Conservation (phyloP, 441 rosid genomes). For the Populus hybrid region DNA sequence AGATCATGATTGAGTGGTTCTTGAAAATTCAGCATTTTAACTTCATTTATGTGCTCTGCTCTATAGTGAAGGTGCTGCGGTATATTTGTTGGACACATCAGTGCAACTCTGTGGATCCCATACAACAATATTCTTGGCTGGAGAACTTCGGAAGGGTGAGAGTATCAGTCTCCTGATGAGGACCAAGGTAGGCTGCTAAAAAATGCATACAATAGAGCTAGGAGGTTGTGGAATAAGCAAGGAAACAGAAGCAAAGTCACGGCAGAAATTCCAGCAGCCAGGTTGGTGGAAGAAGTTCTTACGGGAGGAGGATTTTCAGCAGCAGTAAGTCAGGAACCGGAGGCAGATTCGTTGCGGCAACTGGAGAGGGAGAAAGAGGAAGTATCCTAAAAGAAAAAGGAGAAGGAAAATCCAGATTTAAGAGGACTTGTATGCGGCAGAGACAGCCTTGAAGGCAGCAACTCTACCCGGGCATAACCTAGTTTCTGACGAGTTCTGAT, state of each 20-base stretch:
- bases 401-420: no score
- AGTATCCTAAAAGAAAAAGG: no score
- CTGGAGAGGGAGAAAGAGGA: no score
- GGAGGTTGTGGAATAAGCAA: background rate
- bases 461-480: no score
- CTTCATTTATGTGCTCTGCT: conserved; percentile 26
- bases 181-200: background rate
- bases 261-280: background rate
- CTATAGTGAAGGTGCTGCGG: conserved; percentile 80
- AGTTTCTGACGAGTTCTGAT: no score
- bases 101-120: conserved; percentile 54
- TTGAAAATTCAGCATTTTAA: background rate
- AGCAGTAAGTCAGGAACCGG: no score
- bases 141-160: conserved; percentile 79
- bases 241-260: background rate
- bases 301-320: background rate
- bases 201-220: background rate
- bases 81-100: conserved; percentile 68
- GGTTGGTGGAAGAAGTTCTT: background rate
- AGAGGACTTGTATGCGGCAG: no score
- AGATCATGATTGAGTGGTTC: background rate
- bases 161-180: conserved; percentile 1
- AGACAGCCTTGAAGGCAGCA: no score
- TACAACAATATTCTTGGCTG: conserved; percentile 72
- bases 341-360: no score